These are phyloP conservation scores for Stylonectria norvegica DNA, from an alignment of 2,329 filamentous ascomycete genomes.

Conservation along the genomic window DNA sequence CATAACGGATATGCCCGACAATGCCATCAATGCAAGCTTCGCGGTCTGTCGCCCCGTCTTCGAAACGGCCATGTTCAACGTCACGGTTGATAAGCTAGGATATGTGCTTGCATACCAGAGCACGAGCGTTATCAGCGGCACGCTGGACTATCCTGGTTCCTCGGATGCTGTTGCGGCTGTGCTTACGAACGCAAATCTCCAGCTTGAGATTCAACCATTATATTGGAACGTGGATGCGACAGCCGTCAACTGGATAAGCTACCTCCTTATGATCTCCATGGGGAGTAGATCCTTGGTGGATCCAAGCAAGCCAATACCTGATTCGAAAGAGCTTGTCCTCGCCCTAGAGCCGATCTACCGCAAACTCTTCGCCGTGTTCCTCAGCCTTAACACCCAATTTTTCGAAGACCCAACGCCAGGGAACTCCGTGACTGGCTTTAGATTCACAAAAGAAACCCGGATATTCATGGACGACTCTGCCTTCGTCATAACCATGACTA, in stretches of 20 bases:
- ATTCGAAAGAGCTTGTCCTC: slow-evolving; percentile 14
- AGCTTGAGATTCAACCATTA: background rate
- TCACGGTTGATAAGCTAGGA: slow-evolving; percentile 27
- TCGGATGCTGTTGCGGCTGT: slow-evolving; percentile 13
- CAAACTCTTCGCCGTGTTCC: slow-evolving; percentile 22
- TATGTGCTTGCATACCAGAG: slow-evolving; percentile 20
- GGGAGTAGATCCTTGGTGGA: slow-evolving; percentile 35
- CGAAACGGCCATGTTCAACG: slow-evolving; percentile 33
- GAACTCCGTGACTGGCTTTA: slow-evolving; percentile 8
- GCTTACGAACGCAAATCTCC: slow-evolving; percentile 4
- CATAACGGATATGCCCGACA: no score
- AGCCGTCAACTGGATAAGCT: slow-evolving; percentile 44
- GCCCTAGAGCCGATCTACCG: slow-evolving; percentile 24
- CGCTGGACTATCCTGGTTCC: slow-evolving; percentile 16
- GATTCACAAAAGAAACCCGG: slow-evolving; percentile 30
- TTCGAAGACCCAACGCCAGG: slow-evolving; percentile 26
- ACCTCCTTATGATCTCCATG: slow-evolving; percentile 36
- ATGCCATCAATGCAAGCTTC: slow-evolving; percentile 17
- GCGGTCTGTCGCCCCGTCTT: slow-evolving; percentile 27
- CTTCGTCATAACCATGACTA: slow-evolving; percentile 41
- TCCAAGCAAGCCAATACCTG: slow-evolving; percentile 17
- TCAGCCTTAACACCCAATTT: slow-evolving; percentile 41
- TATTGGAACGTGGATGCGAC: slow-evolving; percentile 49
- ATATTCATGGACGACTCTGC: slow-evolving; percentile 49
- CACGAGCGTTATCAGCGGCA: slow-evolving; percentile 9